Evolutionary conservation across 352 stramenopile species (phyloP), one percentile per base, ranked within the genome.

Genomic region (Aphanomyces astaci): DNA sequence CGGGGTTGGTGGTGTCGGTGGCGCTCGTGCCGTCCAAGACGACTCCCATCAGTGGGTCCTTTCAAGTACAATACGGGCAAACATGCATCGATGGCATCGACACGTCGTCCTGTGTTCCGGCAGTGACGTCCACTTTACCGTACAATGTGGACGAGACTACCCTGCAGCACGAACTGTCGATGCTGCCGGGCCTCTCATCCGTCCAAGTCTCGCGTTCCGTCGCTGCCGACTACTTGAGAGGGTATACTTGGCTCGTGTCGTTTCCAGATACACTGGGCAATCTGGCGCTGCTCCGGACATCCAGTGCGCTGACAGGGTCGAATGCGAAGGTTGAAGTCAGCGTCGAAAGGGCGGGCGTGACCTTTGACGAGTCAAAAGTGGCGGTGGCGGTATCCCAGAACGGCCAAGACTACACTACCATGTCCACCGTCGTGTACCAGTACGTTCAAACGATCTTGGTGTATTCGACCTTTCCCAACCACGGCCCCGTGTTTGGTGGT

Each of bases 11-110:
- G 0, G 31, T 24, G 9, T 43, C 30, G 11, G 43, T 68, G 28
- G 31, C 43, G 3, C 10, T 27, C 11, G 10, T 60, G 19, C 0
- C 66, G 10, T 78, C 77, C 4, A 88, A 73, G 4, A 60, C 79
- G 33, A 28, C n/a, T 10, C 27, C 73, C 5, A 36, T 88, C 0
- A 74, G 72, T 55, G 89, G 88, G 1, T 74, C 72, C 4, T 96
- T 95, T 74, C 75, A 65, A 19, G 31, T 96, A 4, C 43, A 73
- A 53, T 94, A 78, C 67, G 82, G 81, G 9, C 66, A 87, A 57
- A 56, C 31, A 0, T 96, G 87, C 69, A 51, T 67, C 17, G 72
- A 71, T 19, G 64, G 57, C 9, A 70, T 64, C 0, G 79, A 90
- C 33, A 55, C 78, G 0, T 70, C 75, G 2, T 75, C 78, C 31